These are phyloP conservation scores for Priceomyces haplophilus DNA, from an alignment of 805 yeast genomes.

Conservation along the genomic window DNA sequence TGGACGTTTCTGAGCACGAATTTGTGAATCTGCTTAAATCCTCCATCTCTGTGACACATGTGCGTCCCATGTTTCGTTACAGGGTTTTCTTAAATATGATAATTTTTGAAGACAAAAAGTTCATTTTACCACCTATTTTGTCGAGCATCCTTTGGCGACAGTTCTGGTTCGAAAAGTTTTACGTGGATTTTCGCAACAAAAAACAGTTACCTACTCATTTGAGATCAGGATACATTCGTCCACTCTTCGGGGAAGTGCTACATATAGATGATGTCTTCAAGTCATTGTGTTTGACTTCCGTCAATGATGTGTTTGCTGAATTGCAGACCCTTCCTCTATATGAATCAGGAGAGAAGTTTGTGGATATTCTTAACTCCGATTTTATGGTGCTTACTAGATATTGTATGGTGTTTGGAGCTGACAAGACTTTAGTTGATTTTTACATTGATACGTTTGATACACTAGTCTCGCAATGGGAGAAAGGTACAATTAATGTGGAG, in stretches of 20 bases:
- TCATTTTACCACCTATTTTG: conserved; percentile 10
- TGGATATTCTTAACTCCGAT: background rate
- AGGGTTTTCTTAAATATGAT: conserved; percentile 2
- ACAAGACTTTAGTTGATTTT: background rate
- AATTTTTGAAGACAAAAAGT: conserved; percentile 6
- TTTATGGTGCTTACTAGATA: background rate
- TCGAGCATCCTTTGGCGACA: conserved; percentile 18
- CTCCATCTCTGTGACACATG: conserved; percentile 4
- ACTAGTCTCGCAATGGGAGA: background rate
- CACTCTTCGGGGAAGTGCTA: background rate
- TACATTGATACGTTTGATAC: background rate
- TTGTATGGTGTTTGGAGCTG: background rate
- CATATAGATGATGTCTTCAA: conserved; percentile 4
- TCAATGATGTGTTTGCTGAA: background rate
- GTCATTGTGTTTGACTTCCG: background rate
- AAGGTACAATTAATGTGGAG: background rate
- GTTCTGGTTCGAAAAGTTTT: conserved; percentile 17
- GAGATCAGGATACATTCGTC: background rate
- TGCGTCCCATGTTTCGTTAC: conserved; percentile 2
- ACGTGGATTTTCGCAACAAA: background rate
- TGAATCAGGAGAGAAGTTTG: background rate
- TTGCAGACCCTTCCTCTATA: background rate
- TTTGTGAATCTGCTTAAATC: conserved; percentile 1
- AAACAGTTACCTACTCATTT: background rate
- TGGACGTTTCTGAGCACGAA: conserved; percentile 6